These are phyloP conservation scores for Claviceps sorghi DNA, from an alignment of 2,329 filamentous ascomycete species.

Conservation along the genomic window DNA sequence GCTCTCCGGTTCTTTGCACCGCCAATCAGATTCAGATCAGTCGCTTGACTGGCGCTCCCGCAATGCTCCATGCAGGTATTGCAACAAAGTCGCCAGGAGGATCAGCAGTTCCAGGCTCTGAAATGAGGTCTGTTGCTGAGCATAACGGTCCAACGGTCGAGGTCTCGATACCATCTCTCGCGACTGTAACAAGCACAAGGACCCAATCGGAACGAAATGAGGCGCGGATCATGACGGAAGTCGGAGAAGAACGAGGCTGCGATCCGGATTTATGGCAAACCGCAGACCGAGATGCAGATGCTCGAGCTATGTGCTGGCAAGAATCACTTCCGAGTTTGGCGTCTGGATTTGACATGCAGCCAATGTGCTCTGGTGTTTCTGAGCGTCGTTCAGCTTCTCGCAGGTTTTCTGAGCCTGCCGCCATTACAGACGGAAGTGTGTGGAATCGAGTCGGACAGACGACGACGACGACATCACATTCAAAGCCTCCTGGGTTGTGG, in stretches of 20 bases:
- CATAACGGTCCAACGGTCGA: background rate
- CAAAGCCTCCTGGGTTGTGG: background rate
- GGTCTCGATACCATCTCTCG: background rate
- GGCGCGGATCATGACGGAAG: background rate
- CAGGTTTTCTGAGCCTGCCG: background rate
- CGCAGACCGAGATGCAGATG: too few relatives aligned
- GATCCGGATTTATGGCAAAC: too few relatives aligned
- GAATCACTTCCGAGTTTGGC: too few relatives aligned
- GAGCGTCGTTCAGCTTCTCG: background rate
- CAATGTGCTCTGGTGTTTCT: background rate
- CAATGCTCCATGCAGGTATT: background rate
- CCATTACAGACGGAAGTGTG: background rate
- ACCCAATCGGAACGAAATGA: background rate
- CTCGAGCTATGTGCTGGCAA: too few relatives aligned
- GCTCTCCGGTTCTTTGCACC: background rate
- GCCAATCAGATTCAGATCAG: conserved; percentile 2
- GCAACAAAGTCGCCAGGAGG: background rate
- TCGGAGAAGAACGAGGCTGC: background rate
- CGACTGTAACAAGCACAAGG: background rate
- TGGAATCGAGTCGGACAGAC: background rate
- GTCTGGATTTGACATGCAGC: background rate
- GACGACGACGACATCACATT: background rate
- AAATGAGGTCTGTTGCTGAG: background rate
- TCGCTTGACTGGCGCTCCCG: background rate
- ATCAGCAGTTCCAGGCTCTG: background rate